Percentiles rank a stretch among this genome's conserved stretches.
Evolutionary conservation across 495 filamentous ascomycete genomes (phyloP).

Genomic region (Penicillium lagena): DNA sequence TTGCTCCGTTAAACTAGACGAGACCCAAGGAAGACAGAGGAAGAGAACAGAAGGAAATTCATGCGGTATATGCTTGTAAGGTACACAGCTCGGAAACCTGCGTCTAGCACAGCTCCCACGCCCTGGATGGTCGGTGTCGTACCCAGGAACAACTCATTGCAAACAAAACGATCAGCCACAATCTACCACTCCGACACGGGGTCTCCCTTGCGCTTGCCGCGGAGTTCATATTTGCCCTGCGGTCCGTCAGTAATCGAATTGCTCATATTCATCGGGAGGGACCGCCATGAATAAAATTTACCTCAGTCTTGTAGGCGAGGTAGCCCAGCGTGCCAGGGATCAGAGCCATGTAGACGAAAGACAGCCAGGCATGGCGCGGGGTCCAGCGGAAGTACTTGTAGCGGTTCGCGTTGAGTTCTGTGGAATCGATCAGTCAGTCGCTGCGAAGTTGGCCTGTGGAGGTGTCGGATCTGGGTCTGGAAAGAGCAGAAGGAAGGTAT

Average conservation of each 20-base stretch:
- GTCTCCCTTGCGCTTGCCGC: constrained; percentile 84
- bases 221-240: constrained; percentile 80
- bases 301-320: constrained; percentile 71
- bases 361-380: constrained; percentile 68
- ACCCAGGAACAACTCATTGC: neutral
- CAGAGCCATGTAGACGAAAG: constrained; percentile 63
- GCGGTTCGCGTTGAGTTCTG: constrained; percentile 80
- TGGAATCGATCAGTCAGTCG: constrained; percentile 13
- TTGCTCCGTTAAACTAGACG: neutral
- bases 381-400: constrained; percentile 97
- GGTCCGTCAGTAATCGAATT: constrained; percentile 3
- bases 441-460: neutral
- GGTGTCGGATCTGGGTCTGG: too few species aligned
- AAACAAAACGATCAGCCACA: neutral
- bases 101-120: neutral
- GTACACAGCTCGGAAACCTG: constrained; percentile 16
- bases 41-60: constrained; percentile 14
- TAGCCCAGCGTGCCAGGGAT: constrained; percentile 65
- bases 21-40: constrained; percentile 2
- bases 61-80: constrained; percentile 36
- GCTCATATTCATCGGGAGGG: neutral
- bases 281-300: constrained; percentile 42
- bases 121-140: constrained; percentile 1
- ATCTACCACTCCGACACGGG: constrained; percentile 65
- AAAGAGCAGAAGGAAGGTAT: too few species aligned